Percentiles rank a stretch among this genome's conserved stretches.
phyloP scores from a whole-genome alignment of 371 early-diverging fungal species.

The Mortierella sp. region DNA sequence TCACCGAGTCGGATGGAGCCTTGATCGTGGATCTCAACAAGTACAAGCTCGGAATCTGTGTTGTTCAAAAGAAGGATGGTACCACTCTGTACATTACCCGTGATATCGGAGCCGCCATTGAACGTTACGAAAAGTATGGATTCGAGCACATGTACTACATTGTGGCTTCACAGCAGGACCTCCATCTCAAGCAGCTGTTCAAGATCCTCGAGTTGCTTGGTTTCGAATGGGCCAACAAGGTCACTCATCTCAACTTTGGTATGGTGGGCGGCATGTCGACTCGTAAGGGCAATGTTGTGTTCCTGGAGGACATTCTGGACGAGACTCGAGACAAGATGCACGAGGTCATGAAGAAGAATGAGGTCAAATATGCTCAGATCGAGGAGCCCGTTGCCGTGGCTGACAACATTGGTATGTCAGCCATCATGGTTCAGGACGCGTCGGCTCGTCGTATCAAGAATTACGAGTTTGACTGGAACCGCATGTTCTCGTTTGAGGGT shows the following conservation, averaged over 20 bases:
- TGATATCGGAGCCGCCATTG: conserved; percentile 98
- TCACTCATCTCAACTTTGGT: conserved; percentile 97
- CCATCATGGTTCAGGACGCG: conserved; percentile 97
- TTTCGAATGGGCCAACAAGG: conserved; percentile 81
- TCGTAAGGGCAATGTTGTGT: conserved; percentile 97
- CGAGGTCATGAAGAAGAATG: conserved; percentile 93
- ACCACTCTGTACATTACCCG: conserved; percentile 98
- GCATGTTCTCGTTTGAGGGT: conserved; percentile 98
- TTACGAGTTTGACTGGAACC: conserved; percentile 96
- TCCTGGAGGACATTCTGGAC: conserved; percentile 97
- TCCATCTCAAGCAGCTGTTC: conserved; percentile 98
- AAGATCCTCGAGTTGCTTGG: conserved; percentile 88
- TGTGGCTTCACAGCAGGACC: conserved; percentile 95
- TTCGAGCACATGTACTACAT: conserved; percentile 98
- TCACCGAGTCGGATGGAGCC: conserved; percentile 89
- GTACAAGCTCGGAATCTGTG: conserved; percentile 86
- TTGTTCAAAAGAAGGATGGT: conserved; percentile 97
- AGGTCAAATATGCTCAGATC: conserved; percentile 86
- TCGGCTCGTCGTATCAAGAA: conserved; percentile 95
- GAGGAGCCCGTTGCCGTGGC: conserved; percentile 86
- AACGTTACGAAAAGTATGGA: conserved; percentile 90
- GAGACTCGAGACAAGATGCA: conserved; percentile 94
- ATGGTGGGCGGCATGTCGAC: conserved; percentile 99
- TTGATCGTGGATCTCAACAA: conserved; percentile 85
- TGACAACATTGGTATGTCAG: conserved; percentile 87